A percentile compares a stretch with the other conserved stretches of the same genome.
Evolutionary conservation across 345 rosid species (phyloP).

Genomic region (thale cress (Arabidopsis thaliana)): DNA sequence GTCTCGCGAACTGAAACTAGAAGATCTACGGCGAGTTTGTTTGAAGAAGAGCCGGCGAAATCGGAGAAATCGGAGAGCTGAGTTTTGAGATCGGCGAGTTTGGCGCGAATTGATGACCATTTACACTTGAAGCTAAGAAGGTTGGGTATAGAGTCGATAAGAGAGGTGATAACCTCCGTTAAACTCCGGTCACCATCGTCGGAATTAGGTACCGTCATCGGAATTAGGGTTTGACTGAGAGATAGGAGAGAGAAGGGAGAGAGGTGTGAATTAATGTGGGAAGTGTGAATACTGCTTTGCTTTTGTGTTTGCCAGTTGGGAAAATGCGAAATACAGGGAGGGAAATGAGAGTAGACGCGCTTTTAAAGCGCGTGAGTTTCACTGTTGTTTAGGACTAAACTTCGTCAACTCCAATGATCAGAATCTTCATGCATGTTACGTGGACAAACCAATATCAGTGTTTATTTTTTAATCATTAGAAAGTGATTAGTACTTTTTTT

Average conservation of each 20-base stretch:
- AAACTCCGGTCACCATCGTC: slow-evolving; percentile 49
- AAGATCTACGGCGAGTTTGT: slow-evolving; percentile 65
- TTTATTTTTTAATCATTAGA: not conserved
- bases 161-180: slow-evolving; percentile 49
- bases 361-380: slow-evolving; percentile 18
- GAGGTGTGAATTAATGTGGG: slow-evolving; percentile 24
- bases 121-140: slow-evolving; percentile 67
- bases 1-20: slow-evolving; percentile 49
- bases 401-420: slow-evolving; percentile 41
- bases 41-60: slow-evolving; percentile 51
- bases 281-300: slow-evolving; percentile 12
- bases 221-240: slow-evolving; percentile 43
- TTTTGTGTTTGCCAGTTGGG: slow-evolving; percentile 39
- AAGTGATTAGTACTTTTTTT: not conserved
- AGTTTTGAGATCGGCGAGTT: slow-evolving; percentile 64
- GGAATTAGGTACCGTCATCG: slow-evolving; percentile 62
- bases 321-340: slow-evolving; percentile 45
- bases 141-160: slow-evolving; percentile 52
- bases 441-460: slow-evolving; percentile 28
- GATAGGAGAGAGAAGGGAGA: slow-evolving; percentile 4
- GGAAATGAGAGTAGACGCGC: slow-evolving; percentile 33
- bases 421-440: slow-evolving; percentile 48
- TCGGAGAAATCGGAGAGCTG: slow-evolving; percentile 71
- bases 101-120: slow-evolving; percentile 70
- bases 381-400: not conserved